These are phyloP conservation scores for Neurospora crassa DNA, from an alignment of 2,329 filamentous ascomycete genomes.

Conservation along the genomic window DNA sequence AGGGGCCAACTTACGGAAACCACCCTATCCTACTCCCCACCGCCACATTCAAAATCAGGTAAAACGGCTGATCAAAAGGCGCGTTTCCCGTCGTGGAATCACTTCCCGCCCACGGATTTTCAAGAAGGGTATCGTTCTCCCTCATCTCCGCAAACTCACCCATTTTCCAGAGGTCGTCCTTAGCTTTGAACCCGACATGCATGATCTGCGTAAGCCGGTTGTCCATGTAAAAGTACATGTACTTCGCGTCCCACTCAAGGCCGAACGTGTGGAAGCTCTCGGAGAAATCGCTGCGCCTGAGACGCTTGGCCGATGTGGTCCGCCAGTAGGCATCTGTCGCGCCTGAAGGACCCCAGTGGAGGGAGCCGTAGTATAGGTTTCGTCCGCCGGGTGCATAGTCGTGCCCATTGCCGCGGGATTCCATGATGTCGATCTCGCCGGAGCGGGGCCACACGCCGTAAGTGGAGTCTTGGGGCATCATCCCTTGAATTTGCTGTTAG, in stretches of 20 bases:
- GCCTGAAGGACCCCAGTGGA: conserved; percentile 36
- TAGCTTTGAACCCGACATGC: conserved; percentile 26
- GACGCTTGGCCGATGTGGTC: conserved; percentile 23
- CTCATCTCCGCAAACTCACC: conserved; percentile 31
- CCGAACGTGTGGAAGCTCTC: conserved; percentile 40
- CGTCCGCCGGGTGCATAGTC: conserved; percentile 30
- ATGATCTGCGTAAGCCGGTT: conserved; percentile 30
- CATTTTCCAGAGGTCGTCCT: conserved; percentile 28
- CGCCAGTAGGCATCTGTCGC: conserved; percentile 24
- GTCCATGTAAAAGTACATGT: conserved; percentile 45
- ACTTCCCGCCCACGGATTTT: conserved; percentile 34
- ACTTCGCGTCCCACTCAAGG: conserved; percentile 41
- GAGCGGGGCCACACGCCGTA: conserved; percentile 42
- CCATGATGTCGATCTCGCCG: conserved; percentile 45
- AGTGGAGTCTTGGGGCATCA: conserved; percentile 37
- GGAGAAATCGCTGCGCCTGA: conserved; percentile 30
- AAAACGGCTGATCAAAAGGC: conserved; percentile 43
- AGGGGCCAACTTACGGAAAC: conserved; percentile 27
- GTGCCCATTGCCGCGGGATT: conserved; percentile 36
- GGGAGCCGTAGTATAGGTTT: conserved; percentile 31
- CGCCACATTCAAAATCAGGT: conserved; percentile 41
- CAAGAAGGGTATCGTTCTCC: conserved; percentile 30
- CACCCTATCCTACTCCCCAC: conserved; percentile 39
- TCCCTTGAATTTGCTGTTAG: conserved; percentile 21
- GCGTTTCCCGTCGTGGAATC: conserved; percentile 30